These are phyloP conservation scores for Rhizopogon vesiculosus DNA, from an alignment of 768 basidiomycete genomes.

Conservation along the genomic window DNA sequence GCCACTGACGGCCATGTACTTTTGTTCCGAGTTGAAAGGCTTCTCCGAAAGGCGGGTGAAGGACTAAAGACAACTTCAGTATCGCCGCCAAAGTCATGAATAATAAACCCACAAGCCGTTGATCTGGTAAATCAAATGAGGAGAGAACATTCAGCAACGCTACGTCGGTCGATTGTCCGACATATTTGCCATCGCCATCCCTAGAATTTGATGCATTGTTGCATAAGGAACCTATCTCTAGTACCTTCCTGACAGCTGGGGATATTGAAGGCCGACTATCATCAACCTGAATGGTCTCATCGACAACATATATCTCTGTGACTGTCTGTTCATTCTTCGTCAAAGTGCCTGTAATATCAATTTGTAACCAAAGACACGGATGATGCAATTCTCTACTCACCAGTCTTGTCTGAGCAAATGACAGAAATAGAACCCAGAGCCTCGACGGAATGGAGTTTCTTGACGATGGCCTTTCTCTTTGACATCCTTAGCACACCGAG, in stretches of 20 bases:
- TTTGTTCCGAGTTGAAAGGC: conserved; percentile 91
- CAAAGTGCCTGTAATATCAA: conserved; percentile 57
- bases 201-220: conserved; percentile 72
- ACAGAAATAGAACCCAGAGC: conserved; percentile 93
- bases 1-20: conserved; percentile 91
- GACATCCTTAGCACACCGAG: conserved; percentile 93
- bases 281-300: conserved; percentile 71
- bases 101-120: conserved; percentile 52
- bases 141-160: conserved; percentile 80
- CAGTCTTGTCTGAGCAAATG: conserved; percentile 97
- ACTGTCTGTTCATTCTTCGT: conserved; percentile 98
- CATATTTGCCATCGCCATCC: conserved; percentile 66
- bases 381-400: conserved; percentile 30
- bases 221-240: conserved; percentile 84
- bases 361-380: neutral
- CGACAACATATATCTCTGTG: conserved; percentile 81
- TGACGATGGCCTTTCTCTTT: conserved; percentile 92
- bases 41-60: conserved; percentile 75
- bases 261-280: conserved; percentile 41
- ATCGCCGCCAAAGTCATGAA: no score
- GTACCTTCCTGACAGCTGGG: conserved; percentile 64
- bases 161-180: conserved; percentile 92
- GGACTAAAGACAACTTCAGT: conserved; percentile 32
- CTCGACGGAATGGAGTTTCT: conserved; percentile 94
- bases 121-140: conserved; percentile 63